Base-by-base conservation (phyloP, 2,329 filamentous ascomycete species). In the Calonectria pteridis region DNA sequence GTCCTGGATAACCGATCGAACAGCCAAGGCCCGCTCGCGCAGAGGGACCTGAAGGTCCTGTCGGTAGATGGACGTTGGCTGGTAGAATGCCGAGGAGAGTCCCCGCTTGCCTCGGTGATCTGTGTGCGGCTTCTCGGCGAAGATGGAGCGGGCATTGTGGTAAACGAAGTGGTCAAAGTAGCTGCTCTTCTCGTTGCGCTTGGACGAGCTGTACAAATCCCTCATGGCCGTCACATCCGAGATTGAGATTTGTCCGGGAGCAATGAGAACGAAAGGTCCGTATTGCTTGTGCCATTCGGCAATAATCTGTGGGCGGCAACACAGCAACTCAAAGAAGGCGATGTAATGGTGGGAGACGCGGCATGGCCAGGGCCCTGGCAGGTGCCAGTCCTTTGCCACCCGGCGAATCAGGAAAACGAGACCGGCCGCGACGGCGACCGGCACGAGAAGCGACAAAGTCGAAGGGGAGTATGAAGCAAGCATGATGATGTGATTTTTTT, bases 321-420 rank as follows among this genome's bases (percentile, higher is more conserved):
- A 51, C 16, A 66, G 49, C 23, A 66, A 51, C 46, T 66, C 63
- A 29, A 66, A 66, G 13, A 66, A 28, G 9, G 63, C 63, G 29
- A 66, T 66, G 18, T 66, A 66, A 7, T 66, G 63, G 26, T 66
- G 63, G 14, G 63, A 66, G 33, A 66, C 53, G 29, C 63, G 63
- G 51, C 63, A 66, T 51, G 63, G 63, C 63, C 63, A 66, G 18
- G 63, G 63, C 29, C 63, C 63, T n/a, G 63, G 63, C n/a, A 66
- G 9, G 29, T 66, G 63, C 46, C 63, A 51, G 11, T 66, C 46
- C n/a, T 53, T 66, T 53, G 63, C 63, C 33, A 66, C 49, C 11
- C 63, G 63, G 14, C 33, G 49, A 9, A 66, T 53, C 46, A 35
- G n/a, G 33, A 66, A 66, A 29, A 53, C 26, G 16, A 66, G 28